Base-by-base conservation (phyloP, 2,329 filamentous ascomycete genomes). In the Epichloe gansuensis region DNA sequence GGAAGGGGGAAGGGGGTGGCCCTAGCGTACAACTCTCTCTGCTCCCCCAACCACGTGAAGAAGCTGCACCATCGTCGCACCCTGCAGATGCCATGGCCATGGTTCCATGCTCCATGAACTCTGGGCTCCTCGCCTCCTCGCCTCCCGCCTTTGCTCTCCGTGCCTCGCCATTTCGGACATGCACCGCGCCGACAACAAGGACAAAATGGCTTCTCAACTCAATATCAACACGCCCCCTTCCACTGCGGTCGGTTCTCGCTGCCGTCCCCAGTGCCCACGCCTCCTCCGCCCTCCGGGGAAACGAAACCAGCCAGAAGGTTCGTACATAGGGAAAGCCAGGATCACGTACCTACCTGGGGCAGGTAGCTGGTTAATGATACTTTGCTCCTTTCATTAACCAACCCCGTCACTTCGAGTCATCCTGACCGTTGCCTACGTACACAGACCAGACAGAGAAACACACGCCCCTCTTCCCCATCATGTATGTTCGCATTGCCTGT, bases 141-240 rank as follows among this genome's bases (percentile, higher is more conserved):
- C 28, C 8, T 28, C 25, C 25, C 25, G 25, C 25, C 25, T 25
- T 25, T 28, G 28, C 28, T 28, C 7, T 28, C 42, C 34, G 21
- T 17, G 12, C 44, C 44, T 53, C 52, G 48, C 48, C 38, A 50
- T 53, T 45, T 51, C 52, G 52, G 52, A 53, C 48, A 53, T 50
- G 43, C 43, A 31, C 52, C 42, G 35, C 44, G 42, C 52, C 52
- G 52, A 53, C 52, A 15, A 11, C 52, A 21, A 21, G 17, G 47
- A 50, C 48, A 23, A 12, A 35, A 13, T 39, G 37, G 37, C 37
- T 43, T 11, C 23, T 17, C 23, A 42, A 12, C 17, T 21, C 17
- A 21, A 21, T 21, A 21, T 21, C 17, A 21, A 17, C 35, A 12
- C 48, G 35, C 49, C 41, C 38, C 25, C 31, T 15, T 9, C 4